phyloP scores from a whole-genome alignment of 176 grass and related monocot genomes.

The Neostapfia colusana region DNA sequence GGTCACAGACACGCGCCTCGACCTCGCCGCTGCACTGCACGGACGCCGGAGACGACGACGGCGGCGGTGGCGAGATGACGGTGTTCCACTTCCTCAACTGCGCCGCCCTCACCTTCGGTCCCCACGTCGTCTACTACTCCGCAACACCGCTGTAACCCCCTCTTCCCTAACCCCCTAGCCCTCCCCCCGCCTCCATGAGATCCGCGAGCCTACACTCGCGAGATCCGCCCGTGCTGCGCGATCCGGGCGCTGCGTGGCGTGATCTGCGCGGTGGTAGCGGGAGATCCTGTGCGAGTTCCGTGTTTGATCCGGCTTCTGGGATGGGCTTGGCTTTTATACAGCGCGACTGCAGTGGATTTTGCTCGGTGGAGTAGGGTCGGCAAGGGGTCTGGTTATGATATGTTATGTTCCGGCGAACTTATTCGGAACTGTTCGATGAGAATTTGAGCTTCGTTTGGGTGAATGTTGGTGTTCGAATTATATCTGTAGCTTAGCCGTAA shows the following conservation, averaged over 20 bases:
- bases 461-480: not conserved
- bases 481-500: constrained; percentile 4
- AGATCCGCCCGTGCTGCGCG: constrained; percentile 31
- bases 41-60: constrained; percentile 38
- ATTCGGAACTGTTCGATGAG: not conserved
- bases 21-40: constrained; percentile 30
- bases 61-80: constrained; percentile 58
- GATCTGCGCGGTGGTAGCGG: not conserved
- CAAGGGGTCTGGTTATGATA: not conserved
- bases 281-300: not conserved
- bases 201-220: constrained; percentile 20
- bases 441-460: not conserved
- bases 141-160: constrained; percentile 78
- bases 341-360: constrained; percentile 19
- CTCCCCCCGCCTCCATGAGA: constrained; percentile 5
- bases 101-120: constrained; percentile 93
- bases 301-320: not conserved
- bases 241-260: not conserved
- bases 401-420: not conserved
- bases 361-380: not conserved
- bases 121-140: constrained; percentile 96
- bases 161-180: not conserved
- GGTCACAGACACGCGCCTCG: constrained; percentile 11
- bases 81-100: constrained; percentile 99
- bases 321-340: constrained; percentile 17